Percentiles rank a stretch among this genome's conserved stretches.
These are phyloP conservation scores for Pouteria campechiana DNA, from an alignment of 179 eudicot genomes.

Conservation along the genomic window DNA sequence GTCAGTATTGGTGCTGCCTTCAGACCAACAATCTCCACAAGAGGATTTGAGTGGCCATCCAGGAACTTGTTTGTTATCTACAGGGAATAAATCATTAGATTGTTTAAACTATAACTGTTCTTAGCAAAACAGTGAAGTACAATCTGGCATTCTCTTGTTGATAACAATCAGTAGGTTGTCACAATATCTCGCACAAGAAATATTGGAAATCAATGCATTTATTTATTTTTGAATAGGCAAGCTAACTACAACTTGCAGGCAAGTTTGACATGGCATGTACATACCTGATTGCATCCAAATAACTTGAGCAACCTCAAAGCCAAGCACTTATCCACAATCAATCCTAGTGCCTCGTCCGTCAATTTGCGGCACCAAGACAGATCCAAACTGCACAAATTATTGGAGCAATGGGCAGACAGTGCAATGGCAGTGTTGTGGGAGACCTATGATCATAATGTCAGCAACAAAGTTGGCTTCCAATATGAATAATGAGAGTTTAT, in stretches of 20 bases:
- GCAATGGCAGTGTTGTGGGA: slow-evolving; percentile 58
- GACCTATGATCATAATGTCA: slow-evolving; percentile 28
- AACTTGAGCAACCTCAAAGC: slow-evolving; percentile 61
- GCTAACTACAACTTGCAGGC: neutral
- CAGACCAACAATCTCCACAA: slow-evolving; percentile 51
- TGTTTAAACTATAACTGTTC: too few relatives aligned
- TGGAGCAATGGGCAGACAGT: slow-evolving; percentile 48
- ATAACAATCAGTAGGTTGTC: too few relatives aligned
- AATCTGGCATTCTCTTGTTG: neutral
- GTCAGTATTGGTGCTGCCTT: slow-evolving; percentile 49
- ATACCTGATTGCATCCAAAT: slow-evolving; percentile 96
- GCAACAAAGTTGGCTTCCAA: too few relatives aligned
- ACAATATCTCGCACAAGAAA: neutral
- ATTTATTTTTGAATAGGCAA: too few relatives aligned
- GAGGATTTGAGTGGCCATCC: slow-evolving; percentile 70
- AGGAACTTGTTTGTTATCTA: slow-evolving; percentile 55
- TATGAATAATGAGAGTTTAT: neutral
- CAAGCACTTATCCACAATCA: slow-evolving; percentile 71
- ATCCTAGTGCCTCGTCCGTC: slow-evolving; percentile 60
- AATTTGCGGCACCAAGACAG: slow-evolving; percentile 86
- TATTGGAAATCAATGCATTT: too few relatives aligned
- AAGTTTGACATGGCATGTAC: neutral
- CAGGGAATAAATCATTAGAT: slow-evolving; percentile 5
- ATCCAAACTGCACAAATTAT: slow-evolving; percentile 52
- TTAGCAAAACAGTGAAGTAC: neutral